These are phyloP conservation scores for Zopfia rhizophila DNA, from an alignment of 2,329 filamentous ascomycete species.

Conservation along the genomic window DNA sequence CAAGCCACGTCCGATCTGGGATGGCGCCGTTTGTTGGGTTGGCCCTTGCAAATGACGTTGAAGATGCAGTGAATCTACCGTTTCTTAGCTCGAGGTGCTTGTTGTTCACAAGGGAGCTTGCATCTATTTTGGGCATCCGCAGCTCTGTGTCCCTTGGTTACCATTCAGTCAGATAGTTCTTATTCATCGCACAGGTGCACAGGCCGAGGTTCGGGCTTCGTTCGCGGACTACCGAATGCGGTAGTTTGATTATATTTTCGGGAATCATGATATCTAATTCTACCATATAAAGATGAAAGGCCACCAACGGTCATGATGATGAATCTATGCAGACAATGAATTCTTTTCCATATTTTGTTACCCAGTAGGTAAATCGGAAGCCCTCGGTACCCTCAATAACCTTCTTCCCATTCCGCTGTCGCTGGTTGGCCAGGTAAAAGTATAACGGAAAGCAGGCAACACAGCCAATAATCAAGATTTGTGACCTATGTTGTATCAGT, in stretches of 20 bases:
- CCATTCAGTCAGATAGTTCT: too few species aligned
- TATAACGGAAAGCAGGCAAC: slow-evolving; percentile 63
- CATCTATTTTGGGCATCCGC: too few species aligned
- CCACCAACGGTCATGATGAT: not conserved
- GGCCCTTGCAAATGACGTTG: slow-evolving; percentile 16
- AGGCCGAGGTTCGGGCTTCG: too few species aligned
- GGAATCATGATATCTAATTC: too few species aligned
- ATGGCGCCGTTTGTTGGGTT: slow-evolving; percentile 6
- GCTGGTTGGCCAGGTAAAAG: slow-evolving; percentile 64
- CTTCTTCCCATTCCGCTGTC: slow-evolving; percentile 58
- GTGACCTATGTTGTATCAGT: slow-evolving; percentile 56
- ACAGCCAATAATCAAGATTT: slow-evolving; percentile 67
- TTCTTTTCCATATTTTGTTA: not conserved
- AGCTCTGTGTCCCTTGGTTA: too few species aligned
- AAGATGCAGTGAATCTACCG: slow-evolving; percentile 19
- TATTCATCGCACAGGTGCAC: too few species aligned
- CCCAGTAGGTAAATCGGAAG: slow-evolving; percentile 58
- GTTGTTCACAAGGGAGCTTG: too few species aligned
- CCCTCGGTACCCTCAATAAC: slow-evolving; percentile 63
- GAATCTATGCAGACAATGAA: too few species aligned
- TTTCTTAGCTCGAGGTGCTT: not conserved
- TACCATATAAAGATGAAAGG: too few species aligned
- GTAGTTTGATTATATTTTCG: slow-evolving; percentile 4
- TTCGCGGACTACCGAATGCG: slow-evolving; percentile 1
- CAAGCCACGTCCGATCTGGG: slow-evolving; percentile 24